Evolutionary conservation across 2,329 filamentous ascomycete species (phyloP).

Genomic region (Arthrobotrys pseudoclavata): DNA sequence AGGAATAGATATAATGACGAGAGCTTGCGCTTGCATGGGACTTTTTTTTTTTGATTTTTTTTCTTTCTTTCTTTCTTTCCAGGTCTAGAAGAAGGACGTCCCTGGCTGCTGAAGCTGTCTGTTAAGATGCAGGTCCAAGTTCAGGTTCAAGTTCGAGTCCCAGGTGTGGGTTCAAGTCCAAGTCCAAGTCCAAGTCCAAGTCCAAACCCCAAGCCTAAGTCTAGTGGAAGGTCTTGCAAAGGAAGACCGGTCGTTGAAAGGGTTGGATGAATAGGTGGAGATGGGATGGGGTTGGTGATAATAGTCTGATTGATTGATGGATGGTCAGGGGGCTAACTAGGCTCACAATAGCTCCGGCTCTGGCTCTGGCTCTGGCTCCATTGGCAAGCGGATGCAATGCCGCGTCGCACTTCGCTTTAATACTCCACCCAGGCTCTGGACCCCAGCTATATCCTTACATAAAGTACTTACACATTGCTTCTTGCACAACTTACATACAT

Average conservation of each 20-base stretch:
- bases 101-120: not conserved
- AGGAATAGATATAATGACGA: not conserved
- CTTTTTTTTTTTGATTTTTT: not conserved
- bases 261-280: not conserved
- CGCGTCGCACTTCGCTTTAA: too few species aligned
- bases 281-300: not conserved
- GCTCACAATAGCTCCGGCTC: too few species aligned
- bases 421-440: too few species aligned
- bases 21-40: conserved; percentile 5
- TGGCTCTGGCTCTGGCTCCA: too few species aligned
- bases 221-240: not conserved
- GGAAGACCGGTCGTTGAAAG: not conserved
- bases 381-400: too few species aligned
- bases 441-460: too few species aligned
- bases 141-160: not conserved
- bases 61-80: not conserved
- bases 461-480: too few species aligned
- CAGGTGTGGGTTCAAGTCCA: not conserved
- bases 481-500: too few species aligned
- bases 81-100: not conserved
- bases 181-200: not conserved
- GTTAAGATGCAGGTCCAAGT: not conserved
- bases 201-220: not conserved
- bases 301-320: not conserved
- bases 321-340: conserved; percentile 21